Evolutionary conservation across 2,329 filamentous ascomycete genomes (phyloP).

Genomic region (Aspergillus melleus): DNA sequence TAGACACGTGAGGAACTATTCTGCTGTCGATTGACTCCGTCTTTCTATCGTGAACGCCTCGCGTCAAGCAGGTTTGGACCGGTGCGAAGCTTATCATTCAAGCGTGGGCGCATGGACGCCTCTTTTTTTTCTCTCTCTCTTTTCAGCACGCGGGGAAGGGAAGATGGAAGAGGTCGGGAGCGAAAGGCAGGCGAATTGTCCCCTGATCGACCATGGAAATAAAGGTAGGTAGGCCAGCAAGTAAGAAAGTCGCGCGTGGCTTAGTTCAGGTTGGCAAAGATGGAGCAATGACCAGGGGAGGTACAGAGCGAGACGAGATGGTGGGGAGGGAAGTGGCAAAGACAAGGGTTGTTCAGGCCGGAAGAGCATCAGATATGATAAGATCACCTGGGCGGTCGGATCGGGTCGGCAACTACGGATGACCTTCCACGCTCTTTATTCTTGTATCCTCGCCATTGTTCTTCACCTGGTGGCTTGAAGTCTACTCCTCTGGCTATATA

Average conservation of each 20-base stretch:
- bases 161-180: background rate
- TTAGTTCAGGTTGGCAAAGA: background rate
- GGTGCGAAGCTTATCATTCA: constrained; percentile 10
- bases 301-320: constrained; percentile 6
- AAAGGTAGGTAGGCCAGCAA: background rate
- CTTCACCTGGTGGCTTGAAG: background rate
- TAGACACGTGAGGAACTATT: background rate
- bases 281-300: constrained; percentile 5
- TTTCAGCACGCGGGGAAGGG: background rate
- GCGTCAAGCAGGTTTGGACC: constrained; percentile 4
- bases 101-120: constrained; percentile 5
- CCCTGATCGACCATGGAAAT: background rate
- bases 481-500: background rate
- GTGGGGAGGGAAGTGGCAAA: constrained; percentile 20
- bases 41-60: background rate
- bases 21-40: background rate
- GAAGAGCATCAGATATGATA: constrained; percentile 27
- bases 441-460: background rate
- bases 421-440: background rate
- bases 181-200: background rate
- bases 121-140: background rate
- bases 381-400: constrained; percentile 22
- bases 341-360: constrained; percentile 8
- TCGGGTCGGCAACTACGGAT: constrained; percentile 3
- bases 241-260: background rate